Conservation (phyloP, 176 grass and related monocot genomes). For the Rhipidocladum racemiflorum region DNA sequence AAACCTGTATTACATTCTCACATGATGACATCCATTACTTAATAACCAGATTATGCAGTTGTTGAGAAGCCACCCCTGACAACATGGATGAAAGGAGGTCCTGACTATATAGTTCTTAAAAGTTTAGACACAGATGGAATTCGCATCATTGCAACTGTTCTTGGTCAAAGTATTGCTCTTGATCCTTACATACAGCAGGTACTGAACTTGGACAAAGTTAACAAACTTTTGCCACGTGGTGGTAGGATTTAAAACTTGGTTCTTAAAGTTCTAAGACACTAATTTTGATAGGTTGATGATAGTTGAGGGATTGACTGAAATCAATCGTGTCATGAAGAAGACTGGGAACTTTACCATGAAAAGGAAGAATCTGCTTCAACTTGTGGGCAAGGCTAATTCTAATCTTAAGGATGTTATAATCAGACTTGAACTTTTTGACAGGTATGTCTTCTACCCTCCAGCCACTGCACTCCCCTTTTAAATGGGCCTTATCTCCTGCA, state of each 20-base stretch:
- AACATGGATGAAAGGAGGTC: too few relatives aligned
- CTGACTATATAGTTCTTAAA: constrained; percentile 86
- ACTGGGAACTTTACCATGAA: constrained; percentile 88
- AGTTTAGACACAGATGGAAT: constrained; percentile 80
- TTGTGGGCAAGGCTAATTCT: constrained; percentile 87
- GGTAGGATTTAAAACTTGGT: background rate
- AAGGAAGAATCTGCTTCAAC: constrained; percentile 97
- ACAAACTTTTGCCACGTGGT: background rate
- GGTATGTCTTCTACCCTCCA: constrained; percentile 34
- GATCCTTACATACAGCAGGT: constrained; percentile 89
- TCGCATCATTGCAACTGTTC: constrained; percentile 78
- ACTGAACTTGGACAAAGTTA: constrained; percentile 4
- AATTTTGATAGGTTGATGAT: constrained; percentile 72
- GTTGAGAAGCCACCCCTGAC: constrained; percentile 66
- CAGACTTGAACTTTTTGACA: constrained; percentile 90
- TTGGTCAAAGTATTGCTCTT: constrained; percentile 94
- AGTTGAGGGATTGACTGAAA: constrained; percentile 97
- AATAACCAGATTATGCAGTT: constrained; percentile 78
- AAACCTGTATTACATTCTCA: background rate
- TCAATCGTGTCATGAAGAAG: constrained; percentile 91
- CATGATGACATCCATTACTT: constrained; percentile 6
- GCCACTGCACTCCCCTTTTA: background rate
- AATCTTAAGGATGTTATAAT: constrained; percentile 79
- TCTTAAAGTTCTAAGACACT: constrained; percentile 10
- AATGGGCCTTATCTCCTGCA: background rate